Base-by-base conservation (phyloP, 495 filamentous ascomycete species). In the Trichoderma asperelloides region DNA sequence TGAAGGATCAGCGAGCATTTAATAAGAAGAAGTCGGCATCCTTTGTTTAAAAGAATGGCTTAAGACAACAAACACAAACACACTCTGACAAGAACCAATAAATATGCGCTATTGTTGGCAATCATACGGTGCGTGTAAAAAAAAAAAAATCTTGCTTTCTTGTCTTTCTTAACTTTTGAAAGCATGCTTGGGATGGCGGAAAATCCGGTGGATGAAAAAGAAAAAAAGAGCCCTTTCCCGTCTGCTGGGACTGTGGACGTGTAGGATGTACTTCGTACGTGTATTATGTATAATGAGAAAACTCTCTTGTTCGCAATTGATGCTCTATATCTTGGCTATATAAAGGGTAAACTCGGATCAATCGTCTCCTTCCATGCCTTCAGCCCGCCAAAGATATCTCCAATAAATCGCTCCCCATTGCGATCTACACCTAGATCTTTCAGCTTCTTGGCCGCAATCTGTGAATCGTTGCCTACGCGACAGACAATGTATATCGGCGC, bases 1-100 rank as follows among this genome's bases (percentile, higher is more conserved):
- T 98, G 74, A 97, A 94, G 82, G 95, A 98, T 75, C 96, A 98
- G 82, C 78, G 93, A 62, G 92, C 93, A n/a, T 98, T 95, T 77
- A 96, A 96, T 79, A 41, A 45, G 39, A 87, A 88, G 79, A 97
- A 97, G 85, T 88, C 90, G 72, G 84, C 85, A 63, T 87, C 79
- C 69, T 91, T 80, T 63, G 72, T 81, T 65, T 79, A 66, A 77
- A 60, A 27, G 33, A 37, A 27, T n/a, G n/a, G n/a, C n/a, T n/a
- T n/a, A 65, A 62, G 30, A 66, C 16, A 30, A 63, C 2, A 12
- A 16, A 45, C 5, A 16, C 13, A 18, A 18, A 45, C 47, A 21
- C 3, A 23, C 9, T 21, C 18, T 2, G n/a, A 21, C 8, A 21
- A 5, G 47, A 51, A 51, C 6, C 47, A 23, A 51, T 51, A n/a